A percentile compares a stretch with the other conserved stretches of the same genome.
Conservation (phyloP, 2,329 filamentous ascomycete species). For the Epichloe baconii region DNA sequence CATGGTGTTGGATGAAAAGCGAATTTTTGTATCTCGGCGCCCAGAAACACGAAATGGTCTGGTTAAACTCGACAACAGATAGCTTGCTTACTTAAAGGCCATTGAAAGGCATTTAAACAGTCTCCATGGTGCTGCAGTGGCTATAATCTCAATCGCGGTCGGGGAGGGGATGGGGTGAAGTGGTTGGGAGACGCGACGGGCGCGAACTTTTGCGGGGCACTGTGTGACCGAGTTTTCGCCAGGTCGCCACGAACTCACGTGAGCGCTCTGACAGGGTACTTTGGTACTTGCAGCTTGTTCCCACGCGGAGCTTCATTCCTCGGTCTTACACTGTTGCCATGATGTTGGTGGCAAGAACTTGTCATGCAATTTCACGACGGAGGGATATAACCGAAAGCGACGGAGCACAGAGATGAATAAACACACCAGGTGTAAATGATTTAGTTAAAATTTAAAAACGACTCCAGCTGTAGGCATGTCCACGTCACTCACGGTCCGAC, state of each 20-base stretch:
- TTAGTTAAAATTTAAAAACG: no score
- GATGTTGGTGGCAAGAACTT: no score
- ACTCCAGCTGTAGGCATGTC: no score
- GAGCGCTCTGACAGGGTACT: constrained; percentile 12
- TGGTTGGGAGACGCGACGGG: constrained; percentile 31
- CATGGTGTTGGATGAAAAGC: constrained; percentile 3
- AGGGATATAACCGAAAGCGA: no score
- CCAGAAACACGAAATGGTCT: constrained; percentile 10
- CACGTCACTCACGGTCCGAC: no score
- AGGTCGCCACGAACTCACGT: constrained; percentile 32
- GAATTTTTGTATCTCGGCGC: constrained; percentile 10
- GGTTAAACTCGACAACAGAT: constrained; percentile 11
- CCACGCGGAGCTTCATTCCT: neutral
- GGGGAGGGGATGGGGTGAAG: constrained; percentile 26
- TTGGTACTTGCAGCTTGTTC: neutral
- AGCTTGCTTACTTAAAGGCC: neutral
- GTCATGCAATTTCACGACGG: no score
- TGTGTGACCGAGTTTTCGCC: constrained; percentile 20
- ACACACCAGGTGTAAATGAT: no score
- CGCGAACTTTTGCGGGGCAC: constrained; percentile 25
- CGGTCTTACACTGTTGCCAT: no score
- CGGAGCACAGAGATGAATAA: no score
- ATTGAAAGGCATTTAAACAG: constrained; percentile 5
- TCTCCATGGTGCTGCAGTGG: constrained; percentile 17
- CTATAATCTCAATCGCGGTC: constrained; percentile 9